Evolutionary conservation across 305 asterid genomes (phyloP).

Genomic region (Solanum hybrid): DNA sequence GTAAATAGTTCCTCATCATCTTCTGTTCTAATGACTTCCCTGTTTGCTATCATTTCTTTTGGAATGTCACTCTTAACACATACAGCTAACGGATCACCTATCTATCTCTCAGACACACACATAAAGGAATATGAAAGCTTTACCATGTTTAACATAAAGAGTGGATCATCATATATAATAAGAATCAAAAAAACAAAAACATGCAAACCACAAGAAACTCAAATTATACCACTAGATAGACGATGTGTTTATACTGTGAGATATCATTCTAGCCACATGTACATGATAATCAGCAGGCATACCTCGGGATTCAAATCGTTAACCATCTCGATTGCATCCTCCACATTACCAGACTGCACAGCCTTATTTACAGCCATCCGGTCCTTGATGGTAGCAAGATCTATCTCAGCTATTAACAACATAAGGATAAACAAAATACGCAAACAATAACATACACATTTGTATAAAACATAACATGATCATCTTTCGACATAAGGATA

Average conservation of each 20-base stretch:
- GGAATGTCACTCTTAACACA: background rate
- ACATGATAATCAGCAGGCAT: background rate
- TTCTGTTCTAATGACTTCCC: background rate
- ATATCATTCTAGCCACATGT: background rate
- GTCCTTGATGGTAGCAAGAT: conserved; percentile 61
- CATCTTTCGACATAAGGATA: conserved; percentile 26
- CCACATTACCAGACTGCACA: conserved; percentile 67
- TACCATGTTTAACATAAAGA: background rate
- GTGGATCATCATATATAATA: background rate
- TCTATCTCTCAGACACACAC: background rate
- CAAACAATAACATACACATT: background rate
- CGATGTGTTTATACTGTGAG: background rate
- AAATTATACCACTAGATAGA: background rate
- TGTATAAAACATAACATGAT: background rate
- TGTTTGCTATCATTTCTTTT: background rate
- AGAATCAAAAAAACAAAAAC: background rate
- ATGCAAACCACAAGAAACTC: background rate
- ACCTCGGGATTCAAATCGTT: conserved; percentile 90
- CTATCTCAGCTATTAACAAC: conserved; percentile 60
- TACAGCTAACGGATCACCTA: background rate
- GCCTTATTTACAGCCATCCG: conserved; percentile 82
- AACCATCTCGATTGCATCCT: conserved; percentile 76
- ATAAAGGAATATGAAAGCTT: background rate
- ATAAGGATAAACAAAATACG: conserved; percentile 35
- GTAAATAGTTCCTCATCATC: background rate